These are phyloP conservation scores for Aureobasidium sp. DNA, from an alignment of 2,329 filamentous ascomycete species.

Conservation along the genomic window DNA sequence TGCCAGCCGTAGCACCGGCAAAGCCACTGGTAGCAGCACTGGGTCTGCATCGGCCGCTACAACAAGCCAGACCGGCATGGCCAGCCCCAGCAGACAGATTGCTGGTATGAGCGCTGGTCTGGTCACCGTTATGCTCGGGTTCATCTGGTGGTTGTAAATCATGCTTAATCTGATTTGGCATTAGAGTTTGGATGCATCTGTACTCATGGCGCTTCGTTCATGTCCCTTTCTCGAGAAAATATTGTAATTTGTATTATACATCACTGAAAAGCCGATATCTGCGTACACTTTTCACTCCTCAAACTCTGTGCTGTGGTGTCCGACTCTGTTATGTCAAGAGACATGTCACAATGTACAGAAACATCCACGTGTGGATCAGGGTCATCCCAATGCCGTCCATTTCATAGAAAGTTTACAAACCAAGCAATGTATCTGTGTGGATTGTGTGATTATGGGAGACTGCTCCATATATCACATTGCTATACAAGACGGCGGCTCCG, in stretches of 20 bases:
- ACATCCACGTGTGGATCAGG: neutral
- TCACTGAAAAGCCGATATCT: neutral
- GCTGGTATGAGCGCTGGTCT: constrained; percentile 46
- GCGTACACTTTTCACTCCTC: neutral
- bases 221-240: neutral
- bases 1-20: constrained; percentile 19
- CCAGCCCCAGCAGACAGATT: constrained; percentile 42
- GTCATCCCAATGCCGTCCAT: neutral
- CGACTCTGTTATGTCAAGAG: neutral
- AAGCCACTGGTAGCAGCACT: neutral
- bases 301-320: neutral
- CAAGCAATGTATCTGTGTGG: neutral
- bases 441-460: neutral
- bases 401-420: neutral
- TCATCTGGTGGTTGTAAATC: constrained; percentile 44
- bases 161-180: neutral
- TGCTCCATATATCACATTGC: constrained; percentile 30
- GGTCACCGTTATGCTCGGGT: constrained; percentile 46
- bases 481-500: constrained; percentile 33
- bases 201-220: neutral
- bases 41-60: constrained; percentile 16
- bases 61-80: constrained; percentile 36
- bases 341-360: neutral
- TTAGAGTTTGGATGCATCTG: neutral
- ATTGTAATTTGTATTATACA: neutral